Percentiles rank a stretch among this genome's conserved stretches.
Evolutionary conservation across 108 stramenopile genomes (phyloP).

Genomic region (Cyclostephanos tholiformis): DNA sequence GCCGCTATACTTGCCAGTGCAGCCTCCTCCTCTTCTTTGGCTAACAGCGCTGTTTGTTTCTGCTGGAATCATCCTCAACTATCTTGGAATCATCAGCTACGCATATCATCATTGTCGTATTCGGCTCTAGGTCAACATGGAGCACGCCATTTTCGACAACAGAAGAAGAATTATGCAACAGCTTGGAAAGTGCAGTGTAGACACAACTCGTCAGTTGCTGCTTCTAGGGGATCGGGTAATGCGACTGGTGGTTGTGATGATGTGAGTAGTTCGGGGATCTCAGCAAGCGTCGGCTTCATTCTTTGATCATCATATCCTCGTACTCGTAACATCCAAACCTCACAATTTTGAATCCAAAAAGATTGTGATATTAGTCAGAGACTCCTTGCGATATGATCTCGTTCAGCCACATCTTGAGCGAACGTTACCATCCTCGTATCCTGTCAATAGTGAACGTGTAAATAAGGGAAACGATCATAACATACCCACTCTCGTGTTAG

Average conservation of each 20-base stretch:
- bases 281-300: background rate
- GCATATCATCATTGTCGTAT: constrained; percentile 6
- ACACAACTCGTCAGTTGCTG: background rate
- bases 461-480: background rate
- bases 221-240: background rate
- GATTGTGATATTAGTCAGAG: constrained; percentile 23
- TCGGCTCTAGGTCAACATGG: background rate
- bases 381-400: constrained; percentile 29
- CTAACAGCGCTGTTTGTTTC: constrained; percentile 6
- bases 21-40: background rate
- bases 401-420: constrained; percentile 22
- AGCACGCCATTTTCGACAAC: background rate
- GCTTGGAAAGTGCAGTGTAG: background rate
- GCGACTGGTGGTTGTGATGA: background rate
- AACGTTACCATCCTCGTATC: background rate
- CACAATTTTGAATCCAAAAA: background rate
- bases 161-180: constrained; percentile 2
- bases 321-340: background rate
- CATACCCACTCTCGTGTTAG: constrained; percentile 43
- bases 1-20: constrained; percentile 1
- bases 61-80: constrained; percentile 4
- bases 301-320: background rate
- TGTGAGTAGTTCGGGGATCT: background rate
- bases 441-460: background rate
- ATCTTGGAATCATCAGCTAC: constrained; percentile 1